phyloP scores from a whole-genome alignment of 352 stramenopile species.

The Phytophthora macrochlamydospora region DNA sequence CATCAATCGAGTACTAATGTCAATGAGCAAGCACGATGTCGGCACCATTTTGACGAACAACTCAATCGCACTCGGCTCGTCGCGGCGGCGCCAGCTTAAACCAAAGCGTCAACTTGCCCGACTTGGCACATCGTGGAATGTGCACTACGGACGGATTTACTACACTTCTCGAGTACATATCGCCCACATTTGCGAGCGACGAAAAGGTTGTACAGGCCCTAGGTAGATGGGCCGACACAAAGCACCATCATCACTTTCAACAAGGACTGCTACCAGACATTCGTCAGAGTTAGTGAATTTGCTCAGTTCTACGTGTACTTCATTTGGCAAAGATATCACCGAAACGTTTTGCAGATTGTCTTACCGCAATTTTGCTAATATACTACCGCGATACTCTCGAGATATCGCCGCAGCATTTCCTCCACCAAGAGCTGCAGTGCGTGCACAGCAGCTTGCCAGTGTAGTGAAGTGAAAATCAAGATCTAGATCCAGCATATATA shows the following conservation, averaged over 20 bases:
- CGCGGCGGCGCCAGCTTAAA: conserved; percentile 15
- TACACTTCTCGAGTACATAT: conserved; percentile 29
- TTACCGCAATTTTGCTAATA: conserved; percentile 13
- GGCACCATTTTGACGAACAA: not conserved
- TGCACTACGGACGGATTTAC: conserved; percentile 29
- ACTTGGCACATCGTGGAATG: conserved; percentile 19
- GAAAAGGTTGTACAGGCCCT: conserved; percentile 25
- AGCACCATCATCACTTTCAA: conserved; percentile 16
- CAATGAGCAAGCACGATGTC: not conserved
- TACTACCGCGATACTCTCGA: conserved; percentile 10
- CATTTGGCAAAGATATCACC: conserved; percentile 4
- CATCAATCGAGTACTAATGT: not conserved
- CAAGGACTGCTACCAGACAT: not conserved
- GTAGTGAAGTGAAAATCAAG: not conserved
- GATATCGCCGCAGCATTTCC: not conserved
- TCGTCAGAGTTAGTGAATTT: not conserved
- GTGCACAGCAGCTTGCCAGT: not conserved
- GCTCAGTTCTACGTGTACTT: not conserved
- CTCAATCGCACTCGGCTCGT: conserved; percentile 10
- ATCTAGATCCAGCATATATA: too few relatives aligned
- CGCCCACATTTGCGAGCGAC: conserved; percentile 12
- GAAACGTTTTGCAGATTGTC: conserved; percentile 12
- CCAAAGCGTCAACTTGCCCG: conserved; percentile 14
- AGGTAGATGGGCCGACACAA: conserved; percentile 12
- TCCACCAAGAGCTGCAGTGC: conserved; percentile 1